These are phyloP conservation scores for Debaryomyces subglobosus DNA, from an alignment of 1,139 yeast genomes.

Conservation along the genomic window DNA sequence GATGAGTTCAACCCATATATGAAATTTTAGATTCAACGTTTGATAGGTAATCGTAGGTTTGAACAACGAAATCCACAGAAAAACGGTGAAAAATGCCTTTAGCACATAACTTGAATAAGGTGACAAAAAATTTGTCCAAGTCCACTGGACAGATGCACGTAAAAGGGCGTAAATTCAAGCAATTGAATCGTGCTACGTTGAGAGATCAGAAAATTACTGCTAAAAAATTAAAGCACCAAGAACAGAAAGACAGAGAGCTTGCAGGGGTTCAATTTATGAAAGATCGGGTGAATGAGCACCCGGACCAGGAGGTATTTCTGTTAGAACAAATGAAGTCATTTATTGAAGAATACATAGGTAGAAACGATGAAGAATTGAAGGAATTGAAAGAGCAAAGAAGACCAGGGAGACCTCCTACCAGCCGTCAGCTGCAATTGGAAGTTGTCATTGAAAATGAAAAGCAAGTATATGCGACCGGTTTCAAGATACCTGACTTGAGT, in stretches of 20 bases:
- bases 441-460: constrained; percentile 61
- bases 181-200: constrained; percentile 80
- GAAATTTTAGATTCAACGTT: neutral
- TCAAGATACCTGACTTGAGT: constrained; percentile 70
- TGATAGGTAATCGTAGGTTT: neutral
- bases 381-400: constrained; percentile 63
- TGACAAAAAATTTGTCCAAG: constrained; percentile 63
- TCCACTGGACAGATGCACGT: constrained; percentile 75
- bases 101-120: constrained; percentile 72
- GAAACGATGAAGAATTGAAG: constrained; percentile 75
- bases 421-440: constrained; percentile 68
- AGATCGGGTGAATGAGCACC: constrained; percentile 54
- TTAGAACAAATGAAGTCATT: constrained; percentile 62
- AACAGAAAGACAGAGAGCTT: constrained; percentile 61
- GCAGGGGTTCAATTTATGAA: constrained; percentile 66
- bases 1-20: constrained; percentile 14
- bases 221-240: constrained; percentile 57
- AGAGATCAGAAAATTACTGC: constrained; percentile 71
- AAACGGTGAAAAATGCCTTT: constrained; percentile 63
- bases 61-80: neutral
- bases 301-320: constrained; percentile 46
- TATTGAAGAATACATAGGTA: constrained; percentile 62
- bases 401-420: constrained; percentile 83
- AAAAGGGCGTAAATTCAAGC: constrained; percentile 85
- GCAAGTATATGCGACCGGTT: constrained; percentile 69